phyloP scores from a whole-genome alignment of 345 rosid species.

The Syzygium jambos region DNA sequence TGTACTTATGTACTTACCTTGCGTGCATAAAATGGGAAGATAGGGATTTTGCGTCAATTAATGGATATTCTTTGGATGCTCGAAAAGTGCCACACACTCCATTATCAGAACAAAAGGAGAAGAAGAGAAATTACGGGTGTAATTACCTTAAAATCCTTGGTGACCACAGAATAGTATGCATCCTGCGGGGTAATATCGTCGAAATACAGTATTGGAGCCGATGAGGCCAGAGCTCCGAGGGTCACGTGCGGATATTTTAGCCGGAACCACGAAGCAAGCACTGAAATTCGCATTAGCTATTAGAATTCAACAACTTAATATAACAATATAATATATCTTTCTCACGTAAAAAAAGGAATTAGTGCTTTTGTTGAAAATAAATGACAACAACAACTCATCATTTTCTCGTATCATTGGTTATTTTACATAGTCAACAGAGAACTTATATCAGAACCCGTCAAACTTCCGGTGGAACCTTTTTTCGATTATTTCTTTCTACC shows the following conservation, averaged over 20 bases:
- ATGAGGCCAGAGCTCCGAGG: constrained; percentile 60
- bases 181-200: constrained; percentile 26
- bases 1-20: not conserved
- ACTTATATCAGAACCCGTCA: not conserved
- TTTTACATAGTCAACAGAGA: not conserved
- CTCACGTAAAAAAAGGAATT: not conserved
- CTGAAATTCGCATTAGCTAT: constrained; percentile 5
- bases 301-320: not conserved
- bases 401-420: not conserved
- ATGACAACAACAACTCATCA: not conserved
- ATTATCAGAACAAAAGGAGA: not conserved
- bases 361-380: not conserved
- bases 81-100: not conserved
- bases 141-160: constrained; percentile 42
- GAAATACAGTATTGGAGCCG: constrained; percentile 63
- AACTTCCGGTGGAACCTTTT: not conserved
- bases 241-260: constrained; percentile 61
- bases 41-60: not conserved
- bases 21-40: not conserved
- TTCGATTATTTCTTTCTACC: not conserved
- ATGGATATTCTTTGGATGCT: not conserved
- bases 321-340: not conserved
- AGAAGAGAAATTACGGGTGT: not conserved
- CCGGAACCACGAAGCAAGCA: constrained; percentile 68
- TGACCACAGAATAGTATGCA: constrained; percentile 39